Evolutionary conservation across 805 yeast genomes (phyloP), one percentile per base, ranked within the genome.

Genomic region (Lipomyces mesembrius): DNA sequence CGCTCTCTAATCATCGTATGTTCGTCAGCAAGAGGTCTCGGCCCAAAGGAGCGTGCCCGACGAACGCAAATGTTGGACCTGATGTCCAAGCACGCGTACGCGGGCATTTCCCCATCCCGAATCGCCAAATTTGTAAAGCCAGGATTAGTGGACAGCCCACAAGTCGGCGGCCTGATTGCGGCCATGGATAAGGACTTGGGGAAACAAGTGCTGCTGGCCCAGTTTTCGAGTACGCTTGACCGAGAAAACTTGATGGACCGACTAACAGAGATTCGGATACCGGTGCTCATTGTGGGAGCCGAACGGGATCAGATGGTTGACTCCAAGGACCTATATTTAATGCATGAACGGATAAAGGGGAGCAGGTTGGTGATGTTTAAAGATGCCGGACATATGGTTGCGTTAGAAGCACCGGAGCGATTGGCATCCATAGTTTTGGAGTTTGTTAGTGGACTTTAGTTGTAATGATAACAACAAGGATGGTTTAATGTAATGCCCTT

Each of bases 161-260:
- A 56, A 9, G 59, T 56, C 5, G 59, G 46, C 8, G 59, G 46
- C 46, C n/a, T 56, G 27, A 20, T 56, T 3, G 46, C 32, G 14
- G 46, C 46, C 25, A 56, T 56, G 59, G 59, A 56, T 39, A n/a
- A 14, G 27, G 34, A 9, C n/a, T 27, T 56, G 22, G 59, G 59
- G 14, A 56, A 56, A 27, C 9, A 32, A 5, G 59, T 56, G n/a
- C 29, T 56, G 17, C 27, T 56, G 12, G 20, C 25, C 46, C 59
- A 56, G 46, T 56, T 56, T 34, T 12, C 46, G 22, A 25, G 14
- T 20, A 32, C 29, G 7, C 22, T 32, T 34, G 43, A 56, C 27
- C 43, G 59, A 4, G 59, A 32, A 4, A 25, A 56, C 17, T 34
- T 56, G 14, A 34, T 56, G 59, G 25, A 9, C 46, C 27, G 59